Evolutionary conservation across 352 stramenopile species (phyloP).

Genomic region (Pythium brassicae): DNA sequence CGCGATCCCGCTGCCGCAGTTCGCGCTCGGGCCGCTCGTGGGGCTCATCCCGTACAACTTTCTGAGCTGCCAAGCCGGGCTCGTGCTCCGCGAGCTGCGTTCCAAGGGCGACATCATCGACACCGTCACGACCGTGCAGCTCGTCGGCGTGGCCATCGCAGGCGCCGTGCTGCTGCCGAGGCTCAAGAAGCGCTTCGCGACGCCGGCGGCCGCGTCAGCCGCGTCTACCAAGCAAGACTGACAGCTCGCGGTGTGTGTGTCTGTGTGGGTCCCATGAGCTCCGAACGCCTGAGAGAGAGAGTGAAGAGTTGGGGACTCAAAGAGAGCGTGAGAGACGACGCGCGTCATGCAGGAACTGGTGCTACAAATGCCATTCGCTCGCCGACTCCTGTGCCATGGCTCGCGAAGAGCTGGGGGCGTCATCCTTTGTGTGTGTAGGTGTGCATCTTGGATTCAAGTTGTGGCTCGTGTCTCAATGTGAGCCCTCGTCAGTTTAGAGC

Average conservation of each 20-base stretch:
- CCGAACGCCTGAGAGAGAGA: too few species aligned
- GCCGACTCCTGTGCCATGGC: too few species aligned
- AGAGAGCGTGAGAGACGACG: too few species aligned
- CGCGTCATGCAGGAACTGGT: too few species aligned
- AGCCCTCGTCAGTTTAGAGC: too few species aligned
- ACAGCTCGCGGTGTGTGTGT: neutral
- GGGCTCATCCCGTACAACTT: conserved; percentile 84
- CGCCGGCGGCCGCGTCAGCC: conserved; percentile 4
- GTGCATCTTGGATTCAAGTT: too few species aligned
- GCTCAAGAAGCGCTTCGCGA: conserved; percentile 64
- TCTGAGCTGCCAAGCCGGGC: conserved; percentile 72
- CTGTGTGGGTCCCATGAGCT: too few species aligned
- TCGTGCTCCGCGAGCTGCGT: conserved; percentile 67
- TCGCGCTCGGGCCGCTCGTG: conserved; percentile 55
- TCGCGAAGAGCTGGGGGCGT: too few species aligned
- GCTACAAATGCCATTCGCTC: too few species aligned
- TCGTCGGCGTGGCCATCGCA: conserved; percentile 62
- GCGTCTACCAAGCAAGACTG: conserved; percentile 24
- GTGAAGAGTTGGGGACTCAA: too few species aligned
- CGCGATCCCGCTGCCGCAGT: conserved; percentile 56
- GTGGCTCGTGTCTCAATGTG: too few species aligned
- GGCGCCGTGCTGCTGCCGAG: conserved; percentile 52
- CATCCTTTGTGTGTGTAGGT: too few species aligned
- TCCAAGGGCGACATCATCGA: conserved; percentile 78
- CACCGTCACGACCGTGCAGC: conserved; percentile 64